These are phyloP conservation scores for Eucalyptus coolabah DNA, from an alignment of 345 rosid species.

Conservation along the genomic window DNA sequence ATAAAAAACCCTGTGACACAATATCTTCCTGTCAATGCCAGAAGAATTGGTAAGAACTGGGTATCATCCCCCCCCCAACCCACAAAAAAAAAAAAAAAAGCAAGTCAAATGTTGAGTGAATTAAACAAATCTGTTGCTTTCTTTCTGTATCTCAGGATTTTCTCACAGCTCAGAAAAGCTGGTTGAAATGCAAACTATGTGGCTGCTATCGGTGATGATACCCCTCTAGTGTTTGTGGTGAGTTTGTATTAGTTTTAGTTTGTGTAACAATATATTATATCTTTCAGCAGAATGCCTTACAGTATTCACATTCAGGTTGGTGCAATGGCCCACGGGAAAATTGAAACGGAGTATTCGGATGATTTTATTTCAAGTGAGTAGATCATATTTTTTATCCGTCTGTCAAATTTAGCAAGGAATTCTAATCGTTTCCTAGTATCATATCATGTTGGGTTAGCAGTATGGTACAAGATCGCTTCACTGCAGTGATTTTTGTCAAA, in stretches of 20 bases:
- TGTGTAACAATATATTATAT: background rate
- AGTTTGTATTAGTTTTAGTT: background rate
- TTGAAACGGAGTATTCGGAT: conserved; percentile 39
- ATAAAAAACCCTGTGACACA: conserved; percentile 68
- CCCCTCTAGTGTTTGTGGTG: conserved; percentile 84
- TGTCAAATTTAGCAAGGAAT: background rate
- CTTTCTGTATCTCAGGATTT: conserved; percentile 41
- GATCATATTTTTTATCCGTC: background rate
- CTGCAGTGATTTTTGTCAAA: background rate
- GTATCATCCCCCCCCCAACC: background rate
- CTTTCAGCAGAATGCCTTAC: background rate
- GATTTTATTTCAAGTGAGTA: conserved; percentile 49
- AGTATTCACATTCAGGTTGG: conserved; percentile 42
- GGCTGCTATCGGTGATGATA: conserved; percentile 34
- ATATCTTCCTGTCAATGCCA: conserved; percentile 51
- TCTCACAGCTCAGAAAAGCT: conserved; percentile 71
- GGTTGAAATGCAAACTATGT: conserved; percentile 48
- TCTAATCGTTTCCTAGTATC: background rate
- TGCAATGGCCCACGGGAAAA: conserved; percentile 89
- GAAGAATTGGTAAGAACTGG: conserved; percentile 49
- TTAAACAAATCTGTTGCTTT: background rate
- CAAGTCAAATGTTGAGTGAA: background rate
- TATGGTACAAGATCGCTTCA: background rate
- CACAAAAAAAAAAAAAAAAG: too few relatives aligned
- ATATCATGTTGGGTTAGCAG: background rate